Base-by-base conservation (phyloP, 2,329 filamentous ascomycete genomes). In the Fusarium nisikadoi region DNA sequence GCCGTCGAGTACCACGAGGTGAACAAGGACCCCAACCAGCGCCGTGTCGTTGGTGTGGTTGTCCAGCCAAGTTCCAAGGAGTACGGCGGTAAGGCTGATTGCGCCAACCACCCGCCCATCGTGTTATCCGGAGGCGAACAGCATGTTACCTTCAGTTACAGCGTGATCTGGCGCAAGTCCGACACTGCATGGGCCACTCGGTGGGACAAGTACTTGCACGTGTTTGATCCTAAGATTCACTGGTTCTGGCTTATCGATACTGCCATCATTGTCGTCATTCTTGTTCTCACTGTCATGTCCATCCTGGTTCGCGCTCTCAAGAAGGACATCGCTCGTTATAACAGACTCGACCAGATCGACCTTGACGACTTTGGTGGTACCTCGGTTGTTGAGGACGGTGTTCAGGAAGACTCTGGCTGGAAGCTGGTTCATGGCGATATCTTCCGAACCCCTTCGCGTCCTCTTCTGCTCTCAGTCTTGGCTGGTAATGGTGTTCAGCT, bases 221-320 rank as follows among this genome's bases (percentile, higher is more conserved):
- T 99, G 35, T 97, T 95, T 79, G 95, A 98, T 81, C 95, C 96
- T 57, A 97, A 96, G 86, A 98, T 99, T 76, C 96, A 99, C 82
- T 99, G 96, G 96, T 97, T 98, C 85, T 98, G 95, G 66, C 90
- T 99, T 54, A 93, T 98, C 83, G 97, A 97, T 83, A 98, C 95
- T 39, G 93, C 96, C 54, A 91, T 98, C 47, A 97, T 99, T 70
- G 95, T 99, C 55, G 88, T 97, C 53, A 96, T 98, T 82, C 86
- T 98, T 43, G 91, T 95, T 39, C 89, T 94, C 49, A 97, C 96
- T 76, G 96, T 99, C 71, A 92, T 92, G 82, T 97, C 95, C n/a
- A 94, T 98, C 50, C 87, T 99, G 20, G 86, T 97, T 62, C 90
- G 95, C 59, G 94, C 95, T 3, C 85, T 99, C 65, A 93, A 91